Base-by-base conservation (phyloP, 2,329 filamentous ascomycete genomes). In the Neonectria sp. region DNA sequence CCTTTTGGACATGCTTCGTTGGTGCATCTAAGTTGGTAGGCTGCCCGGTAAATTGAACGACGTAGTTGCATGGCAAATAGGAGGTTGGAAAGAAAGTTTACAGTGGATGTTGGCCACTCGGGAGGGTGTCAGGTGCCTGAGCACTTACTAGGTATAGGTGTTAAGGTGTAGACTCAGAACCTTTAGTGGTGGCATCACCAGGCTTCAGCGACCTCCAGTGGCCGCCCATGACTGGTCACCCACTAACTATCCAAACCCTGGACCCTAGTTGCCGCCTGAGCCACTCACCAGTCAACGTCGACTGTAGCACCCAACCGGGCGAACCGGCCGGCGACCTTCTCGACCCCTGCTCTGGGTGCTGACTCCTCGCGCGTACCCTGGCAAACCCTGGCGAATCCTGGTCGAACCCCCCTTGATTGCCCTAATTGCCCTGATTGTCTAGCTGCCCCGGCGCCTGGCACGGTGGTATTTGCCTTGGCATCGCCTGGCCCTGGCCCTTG, bases 281-380 rank as follows among this genome's bases (percentile, higher is more conserved):
- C 37, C 51, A 31, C 51, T 15, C 13, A 31, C 51, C 40, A 61
- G 40, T 48, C 37, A 61, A 40, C n/a, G 45, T 55, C 49, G 37
- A 29, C 59, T 27, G n/a, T 55, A 33, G n/a, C 31, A 33, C 29
- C 37, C 25, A 27, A 11, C 49, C 40, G 49, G 33, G 40, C 27
- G 21, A 61, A 48, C 37, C 59, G 48, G 29, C 59, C 51, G 25
- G 59, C 59, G 13, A 37, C 51, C 59, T 15, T 48, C 37, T 21
- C 9, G 7, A 6, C 37, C 40, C 29, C 31, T 53, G 51, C n/a
- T 53, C 29, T 33, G 27, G 40, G 37, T n/a, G 37, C 37, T 35
- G 29, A 40, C 56, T 8, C n/a, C 33, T 29, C 40, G 40, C 40
- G 35, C 35, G 21, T 55, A 37, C 15, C 46, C 52, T 56, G 35